phyloP scores from a whole-genome alignment of 2,329 filamentous ascomycete genomes.

The Lasiodiplodia citricola region DNA sequence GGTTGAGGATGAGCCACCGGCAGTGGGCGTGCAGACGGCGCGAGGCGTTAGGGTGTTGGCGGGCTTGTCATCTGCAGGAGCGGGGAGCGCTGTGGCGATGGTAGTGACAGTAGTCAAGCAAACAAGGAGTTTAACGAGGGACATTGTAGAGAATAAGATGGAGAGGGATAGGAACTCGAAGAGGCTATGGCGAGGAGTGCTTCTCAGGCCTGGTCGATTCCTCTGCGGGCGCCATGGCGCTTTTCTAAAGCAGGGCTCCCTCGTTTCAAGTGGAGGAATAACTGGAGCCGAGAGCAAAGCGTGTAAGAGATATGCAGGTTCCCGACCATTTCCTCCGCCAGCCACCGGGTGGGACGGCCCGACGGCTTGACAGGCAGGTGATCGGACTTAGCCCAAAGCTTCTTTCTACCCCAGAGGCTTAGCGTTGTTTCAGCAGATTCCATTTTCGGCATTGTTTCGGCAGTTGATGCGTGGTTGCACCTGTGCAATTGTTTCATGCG shows the following conservation, averaged over 20 bases:
- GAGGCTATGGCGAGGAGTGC: background rate
- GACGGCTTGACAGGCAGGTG: background rate
- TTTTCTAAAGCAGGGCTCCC: background rate
- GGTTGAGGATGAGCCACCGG: slow-evolving; percentile 37
- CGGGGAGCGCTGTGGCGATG: slow-evolving; percentile 32
- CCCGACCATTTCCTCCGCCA: background rate
- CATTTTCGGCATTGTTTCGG: background rate
- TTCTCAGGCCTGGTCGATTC: background rate
- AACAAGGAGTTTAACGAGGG: background rate
- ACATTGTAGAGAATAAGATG: background rate
- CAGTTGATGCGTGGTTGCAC: background rate
- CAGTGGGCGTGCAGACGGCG: slow-evolving; percentile 41
- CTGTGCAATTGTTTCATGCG: background rate
- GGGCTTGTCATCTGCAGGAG: slow-evolving; percentile 37
- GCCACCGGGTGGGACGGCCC: background rate
- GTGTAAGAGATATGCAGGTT: background rate
- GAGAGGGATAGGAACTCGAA: background rate
- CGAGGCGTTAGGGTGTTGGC: background rate
- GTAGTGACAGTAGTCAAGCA: slow-evolving; percentile 7
- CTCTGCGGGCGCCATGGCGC: too few relatives aligned
- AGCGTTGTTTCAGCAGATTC: background rate
- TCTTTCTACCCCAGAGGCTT: background rate
- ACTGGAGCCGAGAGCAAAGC: background rate
- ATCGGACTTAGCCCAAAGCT: background rate
- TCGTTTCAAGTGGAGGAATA: slow-evolving; percentile 8